A percentile compares a stretch with the other conserved stretches of the same genome.
Conservation (phyloP, 768 basidiomycete genomes). For the Leccinum obscurum region DNA sequence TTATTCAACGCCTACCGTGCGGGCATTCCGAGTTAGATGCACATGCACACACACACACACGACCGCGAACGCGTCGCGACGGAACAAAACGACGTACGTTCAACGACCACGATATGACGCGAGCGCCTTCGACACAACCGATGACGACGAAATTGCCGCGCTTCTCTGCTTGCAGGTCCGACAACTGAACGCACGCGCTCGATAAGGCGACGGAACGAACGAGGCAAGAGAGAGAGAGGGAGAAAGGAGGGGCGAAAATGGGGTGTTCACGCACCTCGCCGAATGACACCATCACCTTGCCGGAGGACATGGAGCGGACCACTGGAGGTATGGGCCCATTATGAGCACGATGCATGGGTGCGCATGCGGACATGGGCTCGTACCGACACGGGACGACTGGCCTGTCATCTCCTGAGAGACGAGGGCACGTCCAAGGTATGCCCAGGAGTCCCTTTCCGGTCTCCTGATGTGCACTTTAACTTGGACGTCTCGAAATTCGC, state of each 20-base stretch:
- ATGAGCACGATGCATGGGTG: slow-evolving; percentile 8
- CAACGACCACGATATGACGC: slow-evolving; percentile 82
- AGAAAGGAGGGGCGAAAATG: neutral
- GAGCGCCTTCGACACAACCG: slow-evolving; percentile 69
- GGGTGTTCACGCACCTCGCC: slow-evolving; percentile 53
- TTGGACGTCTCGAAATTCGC: slow-evolving; percentile 74
- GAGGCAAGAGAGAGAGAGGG: too few species aligned
- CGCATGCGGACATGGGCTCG: slow-evolving; percentile 28
- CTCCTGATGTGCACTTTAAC: slow-evolving; percentile 84
- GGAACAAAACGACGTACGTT: slow-evolving; percentile 51
- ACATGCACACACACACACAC: neutral
- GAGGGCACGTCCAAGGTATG: slow-evolving; percentile 75
- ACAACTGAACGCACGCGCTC: slow-evolving; percentile 40
- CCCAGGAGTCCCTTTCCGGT: slow-evolving; percentile 79
- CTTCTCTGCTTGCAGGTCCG: slow-evolving; percentile 81
- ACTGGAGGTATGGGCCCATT: slow-evolving; percentile 12
- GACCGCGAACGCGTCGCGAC: slow-evolving; percentile 2
- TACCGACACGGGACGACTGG: slow-evolving; percentile 80
- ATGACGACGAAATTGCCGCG: slow-evolving; percentile 87
- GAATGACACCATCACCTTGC: slow-evolving; percentile 70
- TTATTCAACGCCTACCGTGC: slow-evolving; percentile 69
- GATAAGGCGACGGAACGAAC: neutral
- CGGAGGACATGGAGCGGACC: slow-evolving; percentile 53
- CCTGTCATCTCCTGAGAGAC: slow-evolving; percentile 75
- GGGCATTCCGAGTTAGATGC: slow-evolving; percentile 12